Percentiles rank a stretch among this genome's conserved stretches.
These are phyloP conservation scores for Sequoia sempervirens DNA, from an alignment of 75 land plant species.

Conservation along the genomic window DNA sequence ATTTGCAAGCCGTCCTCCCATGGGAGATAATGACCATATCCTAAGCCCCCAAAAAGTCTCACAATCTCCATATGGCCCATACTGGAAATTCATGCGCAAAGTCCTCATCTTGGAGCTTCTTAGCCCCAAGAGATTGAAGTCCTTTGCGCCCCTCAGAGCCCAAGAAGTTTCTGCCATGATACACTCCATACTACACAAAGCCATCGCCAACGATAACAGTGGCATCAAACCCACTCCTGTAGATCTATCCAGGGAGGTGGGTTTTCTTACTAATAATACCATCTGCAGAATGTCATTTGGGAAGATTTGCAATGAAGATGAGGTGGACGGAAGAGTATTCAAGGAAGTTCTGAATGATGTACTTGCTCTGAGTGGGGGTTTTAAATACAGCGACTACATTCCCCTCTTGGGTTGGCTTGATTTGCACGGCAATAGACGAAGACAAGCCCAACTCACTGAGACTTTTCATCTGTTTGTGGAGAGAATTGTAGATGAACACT, in stretches of 20 bases:
- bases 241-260: neutral
- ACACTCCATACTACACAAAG: neutral
- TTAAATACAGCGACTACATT: neutral
- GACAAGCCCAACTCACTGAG: too few relatives aligned
- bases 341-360: too few relatives aligned
- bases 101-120: conserved; percentile 22
- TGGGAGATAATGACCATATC: too few relatives aligned
- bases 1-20: too few relatives aligned
- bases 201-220: too few relatives aligned
- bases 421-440: neutral
- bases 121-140: conserved; percentile 8
- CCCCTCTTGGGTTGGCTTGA: neutral
- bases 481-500: too few relatives aligned
- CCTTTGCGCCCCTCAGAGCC: conserved; percentile 8
- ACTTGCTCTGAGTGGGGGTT: neutral
- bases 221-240: neutral
- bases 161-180: conserved; percentile 7
- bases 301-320: neutral
- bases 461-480: neutral
- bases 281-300: neutral
- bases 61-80: conserved; percentile 15
- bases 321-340: too few relatives aligned
- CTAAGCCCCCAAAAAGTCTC: neutral
- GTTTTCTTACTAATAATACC: neutral
- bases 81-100: conserved; percentile 28